Evolutionary conservation across 2,329 filamentous ascomycete genomes (phyloP), one percentile per base, ranked within the genome.

Genomic region (Fusarium liriodendri): DNA sequence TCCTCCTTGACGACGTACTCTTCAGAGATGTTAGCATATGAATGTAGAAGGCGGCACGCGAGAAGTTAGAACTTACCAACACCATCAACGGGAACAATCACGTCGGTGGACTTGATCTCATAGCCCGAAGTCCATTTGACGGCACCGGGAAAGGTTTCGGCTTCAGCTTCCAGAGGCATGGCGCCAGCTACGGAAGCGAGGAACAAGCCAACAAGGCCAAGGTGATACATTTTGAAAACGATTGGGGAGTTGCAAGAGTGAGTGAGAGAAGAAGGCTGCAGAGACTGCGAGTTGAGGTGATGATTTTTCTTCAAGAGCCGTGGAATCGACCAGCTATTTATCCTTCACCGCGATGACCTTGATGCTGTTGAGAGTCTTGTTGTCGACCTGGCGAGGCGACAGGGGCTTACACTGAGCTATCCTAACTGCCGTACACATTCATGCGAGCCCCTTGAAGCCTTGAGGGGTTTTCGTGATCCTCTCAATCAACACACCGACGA

Each of bases 141-240:
- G 4, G 33, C 35, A 5, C 35, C 35, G 10, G 35, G 25, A n/a
- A 14, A 33, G 32, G 52, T 37, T 16, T 25, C 25, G 35, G 47
- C 27, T 29, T 29, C 47, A 11, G 27, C 47, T 54, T 58, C 22
- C 16, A 58, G 55, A 40, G 55, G 33, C 33, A 37, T 38, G 22
- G 33, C 55, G 7, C 38, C 62, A 27, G 37, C 64, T 13, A 38
- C 54, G 22, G 64, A 38, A 25, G 64, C 32, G 35, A 62, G 64
- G 27, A 52, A 25, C 20, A 67, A 54, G 42, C 52, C 54, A 55
- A 63, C 16, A 27, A 62, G 33, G 38, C 60, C 22, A 25, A 54
- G n/a, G 16, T 67, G 66, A 47, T 59, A 45, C 59, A 67, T 70
- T 5, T 40, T 63, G 42, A 35, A 54, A 54, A 20, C 18, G 25